Evolutionary conservation across 163 green algal species (phyloP).

Genomic region (Coccomyxa subellipsoidea): DNA sequence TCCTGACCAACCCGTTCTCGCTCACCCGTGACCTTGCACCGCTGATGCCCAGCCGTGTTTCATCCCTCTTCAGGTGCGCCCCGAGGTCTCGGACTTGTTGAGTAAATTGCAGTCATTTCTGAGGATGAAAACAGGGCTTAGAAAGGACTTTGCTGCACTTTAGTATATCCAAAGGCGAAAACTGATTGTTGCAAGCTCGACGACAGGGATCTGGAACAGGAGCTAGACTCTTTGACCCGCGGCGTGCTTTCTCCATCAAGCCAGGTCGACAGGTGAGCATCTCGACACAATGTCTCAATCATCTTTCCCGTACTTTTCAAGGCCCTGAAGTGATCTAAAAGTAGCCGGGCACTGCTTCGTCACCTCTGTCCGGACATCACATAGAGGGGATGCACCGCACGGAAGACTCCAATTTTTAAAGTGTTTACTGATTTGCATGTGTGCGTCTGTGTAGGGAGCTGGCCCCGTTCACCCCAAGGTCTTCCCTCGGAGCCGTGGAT

Average conservation of each 20-base stretch:
- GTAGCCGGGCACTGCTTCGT: background rate
- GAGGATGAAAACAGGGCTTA: no score
- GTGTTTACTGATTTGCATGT: background rate
- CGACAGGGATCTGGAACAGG: constrained; percentile 1
- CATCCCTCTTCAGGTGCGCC: constrained; percentile 1
- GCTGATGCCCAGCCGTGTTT: background rate
- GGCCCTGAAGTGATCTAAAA: background rate
- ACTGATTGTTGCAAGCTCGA: no score
- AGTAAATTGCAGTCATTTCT: no score
- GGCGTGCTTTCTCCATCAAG: background rate
- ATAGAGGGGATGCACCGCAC: background rate
- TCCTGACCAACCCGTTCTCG: background rate
- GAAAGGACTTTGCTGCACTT: no score
- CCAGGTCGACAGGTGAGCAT: background rate
- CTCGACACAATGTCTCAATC: background rate
- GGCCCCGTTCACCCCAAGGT: background rate
- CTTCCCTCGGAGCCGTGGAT: constrained; percentile 4
- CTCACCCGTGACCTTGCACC: background rate
- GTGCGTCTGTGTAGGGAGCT: background rate
- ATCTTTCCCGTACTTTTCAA: background rate
- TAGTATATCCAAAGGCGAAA: no score
- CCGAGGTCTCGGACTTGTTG: background rate
- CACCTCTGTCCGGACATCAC: background rate
- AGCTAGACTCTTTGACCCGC: background rate
- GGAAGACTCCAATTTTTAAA: background rate